These are phyloP conservation scores for Emergomyces pasteurianus DNA, from an alignment of 2,329 filamentous ascomycete species.

Conservation along the genomic window DNA sequence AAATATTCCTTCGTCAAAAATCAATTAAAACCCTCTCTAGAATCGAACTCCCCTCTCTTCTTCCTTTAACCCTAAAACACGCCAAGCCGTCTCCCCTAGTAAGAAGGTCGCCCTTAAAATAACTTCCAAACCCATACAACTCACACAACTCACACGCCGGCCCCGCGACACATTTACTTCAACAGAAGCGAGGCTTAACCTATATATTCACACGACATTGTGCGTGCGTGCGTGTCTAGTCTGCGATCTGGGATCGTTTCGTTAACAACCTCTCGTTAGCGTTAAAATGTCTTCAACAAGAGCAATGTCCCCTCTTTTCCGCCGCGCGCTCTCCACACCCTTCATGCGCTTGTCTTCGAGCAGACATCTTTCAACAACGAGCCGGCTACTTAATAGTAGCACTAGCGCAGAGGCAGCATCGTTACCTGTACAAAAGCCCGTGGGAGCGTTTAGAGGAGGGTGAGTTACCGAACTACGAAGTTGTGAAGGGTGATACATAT, in stretches of 20 bases:
- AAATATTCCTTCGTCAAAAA: neutral
- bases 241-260: neutral
- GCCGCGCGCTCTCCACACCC: neutral
- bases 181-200: neutral
- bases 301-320: neutral
- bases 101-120: no score
- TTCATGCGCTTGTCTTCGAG: constrained; percentile 15
- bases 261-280: neutral
- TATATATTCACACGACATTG: neutral
- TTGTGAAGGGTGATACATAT: neutral
- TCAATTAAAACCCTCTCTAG: neutral
- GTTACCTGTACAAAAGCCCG: constrained; percentile 49
- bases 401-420: constrained; percentile 26
- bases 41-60: neutral
- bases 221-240: neutral
- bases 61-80: neutral
- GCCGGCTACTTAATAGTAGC: constrained; percentile 18
- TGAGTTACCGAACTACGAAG: constrained; percentile 34
- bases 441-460: constrained; percentile 62
- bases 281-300: neutral
- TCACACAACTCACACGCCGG: neutral
- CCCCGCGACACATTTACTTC: neutral
- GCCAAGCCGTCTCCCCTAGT: neutral
- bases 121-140: neutral
- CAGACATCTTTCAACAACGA: constrained; percentile 26